These are phyloP conservation scores for Hordeum vulgare DNA, from an alignment of 176 grass and related monocot genomes.

Conservation along the genomic window DNA sequence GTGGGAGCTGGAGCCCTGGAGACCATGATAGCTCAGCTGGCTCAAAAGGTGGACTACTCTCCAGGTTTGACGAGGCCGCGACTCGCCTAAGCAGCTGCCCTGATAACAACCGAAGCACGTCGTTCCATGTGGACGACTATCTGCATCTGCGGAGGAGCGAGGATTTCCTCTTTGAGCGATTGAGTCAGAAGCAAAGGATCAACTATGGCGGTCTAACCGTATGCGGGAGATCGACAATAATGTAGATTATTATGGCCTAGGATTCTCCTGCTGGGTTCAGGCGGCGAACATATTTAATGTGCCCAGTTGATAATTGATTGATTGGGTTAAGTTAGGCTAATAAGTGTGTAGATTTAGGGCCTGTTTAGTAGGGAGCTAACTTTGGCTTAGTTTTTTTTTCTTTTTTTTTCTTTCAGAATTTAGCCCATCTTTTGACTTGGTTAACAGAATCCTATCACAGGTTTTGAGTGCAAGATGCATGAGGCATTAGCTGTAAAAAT, in stretches of 20 bases:
- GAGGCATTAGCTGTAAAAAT: not conserved
- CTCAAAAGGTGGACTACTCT: constrained; percentile 24
- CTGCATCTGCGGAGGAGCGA: constrained; percentile 45
- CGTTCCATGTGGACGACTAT: constrained; percentile 71
- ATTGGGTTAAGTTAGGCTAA: constrained; percentile 13
- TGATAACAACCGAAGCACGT: constrained; percentile 10
- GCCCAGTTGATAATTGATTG: not conserved
- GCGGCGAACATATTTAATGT: not conserved
- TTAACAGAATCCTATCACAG: not conserved
- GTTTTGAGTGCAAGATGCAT: not conserved
- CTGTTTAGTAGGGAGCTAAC: not conserved
- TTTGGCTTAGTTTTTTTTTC: not conserved
- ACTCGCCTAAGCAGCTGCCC: constrained; percentile 20
- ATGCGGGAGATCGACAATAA: constrained; percentile 46
- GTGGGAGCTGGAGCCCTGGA: constrained; percentile 73
- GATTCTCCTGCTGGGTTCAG: not conserved
- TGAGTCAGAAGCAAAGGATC: constrained; percentile 56
- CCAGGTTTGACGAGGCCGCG: constrained; percentile 21
- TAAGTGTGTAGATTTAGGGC: not conserved
- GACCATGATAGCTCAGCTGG: constrained; percentile 18
- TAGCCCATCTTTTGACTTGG: not conserved
- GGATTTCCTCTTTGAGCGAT: constrained; percentile 56
- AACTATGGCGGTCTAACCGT: constrained; percentile 53
- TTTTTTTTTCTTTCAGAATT: not conserved
- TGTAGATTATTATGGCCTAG: constrained; percentile 26